Evolutionary conservation across 1,139 yeast genomes (phyloP).

Genomic region (Groenewaldozyma sp.): DNA sequence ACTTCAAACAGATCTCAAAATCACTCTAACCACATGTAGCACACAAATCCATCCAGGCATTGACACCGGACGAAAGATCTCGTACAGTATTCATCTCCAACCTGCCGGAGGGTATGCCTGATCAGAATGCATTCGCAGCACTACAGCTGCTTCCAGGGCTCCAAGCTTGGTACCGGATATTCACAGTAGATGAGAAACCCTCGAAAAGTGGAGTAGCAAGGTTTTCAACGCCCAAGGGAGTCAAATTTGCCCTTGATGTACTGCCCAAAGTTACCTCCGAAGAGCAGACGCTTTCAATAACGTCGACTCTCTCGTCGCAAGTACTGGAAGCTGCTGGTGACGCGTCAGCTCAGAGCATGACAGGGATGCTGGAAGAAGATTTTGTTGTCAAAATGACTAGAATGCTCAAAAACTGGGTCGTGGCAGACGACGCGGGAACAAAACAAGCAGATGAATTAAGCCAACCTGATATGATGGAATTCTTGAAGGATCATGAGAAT

Average conservation of each 20-base stretch:
- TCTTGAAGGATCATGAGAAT: constrained; percentile 1
- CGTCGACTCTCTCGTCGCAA: background rate
- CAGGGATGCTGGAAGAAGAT: constrained; percentile 5
- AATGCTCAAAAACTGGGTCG: constrained; percentile 1
- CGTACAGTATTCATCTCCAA: constrained; percentile 26
- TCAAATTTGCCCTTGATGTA: constrained; percentile 18
- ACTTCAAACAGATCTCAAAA: no score
- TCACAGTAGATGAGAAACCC: constrained; percentile 15
- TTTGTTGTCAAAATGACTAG: constrained; percentile 3
- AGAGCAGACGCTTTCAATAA: background rate
- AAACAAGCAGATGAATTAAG: no score
- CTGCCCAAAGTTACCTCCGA: constrained; percentile 14
- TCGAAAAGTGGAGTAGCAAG: constrained; percentile 20
- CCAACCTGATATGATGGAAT: constrained; percentile 1
- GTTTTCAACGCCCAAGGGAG: constrained; percentile 15
- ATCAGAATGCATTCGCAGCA: constrained; percentile 19
- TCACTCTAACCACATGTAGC: no score
- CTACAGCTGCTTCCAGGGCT: constrained; percentile 21
- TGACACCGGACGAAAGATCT: constrained; percentile 21
- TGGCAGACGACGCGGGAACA: no score
- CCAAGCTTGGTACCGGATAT: constrained; percentile 17
- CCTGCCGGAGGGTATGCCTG: constrained; percentile 26
- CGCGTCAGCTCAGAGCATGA: constrained; percentile 4
- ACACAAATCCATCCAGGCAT: no score
- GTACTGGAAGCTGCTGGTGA: no score